Evolutionary conservation across 1,139 yeast species (phyloP).

Genomic region (Scheffersomyces cryptocercus): DNA sequence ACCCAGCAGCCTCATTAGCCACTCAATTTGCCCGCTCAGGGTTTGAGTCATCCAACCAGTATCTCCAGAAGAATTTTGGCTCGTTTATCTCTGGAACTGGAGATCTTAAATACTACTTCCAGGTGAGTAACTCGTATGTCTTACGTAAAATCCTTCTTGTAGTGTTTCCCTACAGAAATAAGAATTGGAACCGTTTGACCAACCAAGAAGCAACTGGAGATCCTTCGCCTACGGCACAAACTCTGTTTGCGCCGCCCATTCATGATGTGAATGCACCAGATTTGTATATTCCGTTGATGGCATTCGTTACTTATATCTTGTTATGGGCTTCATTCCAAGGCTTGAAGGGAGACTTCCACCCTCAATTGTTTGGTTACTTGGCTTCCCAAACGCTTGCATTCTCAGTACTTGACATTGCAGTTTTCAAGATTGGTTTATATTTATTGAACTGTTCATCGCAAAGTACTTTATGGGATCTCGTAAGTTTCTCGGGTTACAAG

Average conservation of each 20-base stretch:
- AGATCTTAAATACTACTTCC: conserved; percentile 81
- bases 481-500: conserved; percentile 92
- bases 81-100: conserved; percentile 50
- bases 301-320: conserved; percentile 83
- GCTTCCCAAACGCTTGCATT: conserved; percentile 91
- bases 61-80: conserved; percentile 70
- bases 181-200: conserved; percentile 69
- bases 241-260: conserved; percentile 67
- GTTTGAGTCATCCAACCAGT: conserved; percentile 67
- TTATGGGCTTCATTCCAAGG: conserved; percentile 88
- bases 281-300: conserved; percentile 92
- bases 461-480: conserved; percentile 72
- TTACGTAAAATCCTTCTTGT: conserved; percentile 70
- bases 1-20: conserved; percentile 84
- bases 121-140: conserved; percentile 88
- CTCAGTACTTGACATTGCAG: conserved; percentile 62
- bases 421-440: conserved; percentile 48
- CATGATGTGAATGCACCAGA: conserved; percentile 95
- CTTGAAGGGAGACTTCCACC: conserved; percentile 86
- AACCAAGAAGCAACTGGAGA: conserved; percentile 38
- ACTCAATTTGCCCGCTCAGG: conserved; percentile 88
- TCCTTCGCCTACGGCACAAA: conserved; percentile 33
- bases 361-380: conserved; percentile 85
- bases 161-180: conserved; percentile 83
- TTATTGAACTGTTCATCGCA: conserved; percentile 52